Evolutionary conservation across 2,329 filamentous ascomycete species (phyloP).

Genomic region (Sphaerulina musiva): DNA sequence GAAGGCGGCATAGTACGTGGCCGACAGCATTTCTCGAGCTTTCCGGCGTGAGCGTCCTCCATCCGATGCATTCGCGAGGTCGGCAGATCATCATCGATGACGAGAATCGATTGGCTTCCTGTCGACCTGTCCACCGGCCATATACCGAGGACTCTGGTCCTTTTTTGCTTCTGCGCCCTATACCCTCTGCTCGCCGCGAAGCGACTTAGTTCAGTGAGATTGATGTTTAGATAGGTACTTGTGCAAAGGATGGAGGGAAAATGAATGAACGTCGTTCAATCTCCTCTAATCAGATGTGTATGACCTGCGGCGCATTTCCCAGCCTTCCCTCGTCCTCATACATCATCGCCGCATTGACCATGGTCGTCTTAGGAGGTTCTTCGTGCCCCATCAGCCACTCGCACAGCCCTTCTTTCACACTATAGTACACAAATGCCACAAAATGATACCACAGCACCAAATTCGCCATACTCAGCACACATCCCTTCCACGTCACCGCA

Average conservation of each 20-base stretch:
- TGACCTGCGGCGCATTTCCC: slow-evolving; percentile 41
- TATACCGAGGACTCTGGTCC: not conserved
- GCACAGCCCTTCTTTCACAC: slow-evolving; percentile 45
- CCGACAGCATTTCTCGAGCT: not conserved
- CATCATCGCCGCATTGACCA: slow-evolving; percentile 58
- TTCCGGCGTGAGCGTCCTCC: not conserved
- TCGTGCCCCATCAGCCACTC: slow-evolving; percentile 51
- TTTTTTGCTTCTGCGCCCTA: slow-evolving; percentile 7
- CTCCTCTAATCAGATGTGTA: slow-evolving; percentile 24
- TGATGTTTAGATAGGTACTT: not conserved
- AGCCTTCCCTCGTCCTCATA: slow-evolving; percentile 45
- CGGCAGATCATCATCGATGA: not conserved
- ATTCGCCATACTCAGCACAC: slow-evolving; percentile 32
- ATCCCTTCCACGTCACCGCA: slow-evolving; percentile 33
- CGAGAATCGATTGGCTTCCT: not conserved
- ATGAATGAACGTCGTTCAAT: not conserved
- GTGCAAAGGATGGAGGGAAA: too few species aligned
- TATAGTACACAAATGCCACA: slow-evolving; percentile 37
- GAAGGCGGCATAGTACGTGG: slow-evolving; percentile 10
- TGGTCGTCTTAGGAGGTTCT: slow-evolving; percentile 34
- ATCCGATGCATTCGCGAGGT: not conserved
- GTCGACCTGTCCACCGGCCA: not conserved
- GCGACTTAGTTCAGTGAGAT: not conserved
- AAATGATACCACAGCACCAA: slow-evolving; percentile 47
- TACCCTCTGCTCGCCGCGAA: slow-evolving; percentile 2